Conservation (phyloP, 2,329 filamentous ascomycete genomes). For the Ophiostoma quercus region DNA sequence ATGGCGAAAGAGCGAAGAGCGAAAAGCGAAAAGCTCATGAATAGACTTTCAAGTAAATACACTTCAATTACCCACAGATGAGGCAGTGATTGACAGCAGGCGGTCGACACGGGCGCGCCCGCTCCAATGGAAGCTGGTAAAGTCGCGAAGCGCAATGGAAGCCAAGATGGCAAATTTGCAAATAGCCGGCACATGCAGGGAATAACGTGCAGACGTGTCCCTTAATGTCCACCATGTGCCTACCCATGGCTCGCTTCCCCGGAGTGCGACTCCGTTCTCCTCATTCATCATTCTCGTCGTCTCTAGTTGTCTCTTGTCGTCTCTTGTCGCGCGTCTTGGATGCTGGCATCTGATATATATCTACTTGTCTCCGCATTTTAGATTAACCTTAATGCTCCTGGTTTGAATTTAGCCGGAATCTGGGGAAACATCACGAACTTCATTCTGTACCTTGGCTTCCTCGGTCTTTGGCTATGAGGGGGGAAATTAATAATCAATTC, state of each 20-base stretch:
- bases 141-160: neutral
- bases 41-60: neutral
- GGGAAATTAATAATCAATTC: neutral
- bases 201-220: neutral
- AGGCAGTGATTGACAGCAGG: neutral
- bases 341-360: neutral
- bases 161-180: conserved; percentile 8
- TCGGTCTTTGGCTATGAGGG: neutral
- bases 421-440: neutral
- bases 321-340: neutral
- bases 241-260: neutral
- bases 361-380: conserved; percentile 1
- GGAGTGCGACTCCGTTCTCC: neutral
- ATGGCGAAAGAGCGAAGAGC: neutral
- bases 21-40: neutral
- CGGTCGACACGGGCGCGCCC: neutral
- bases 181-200: neutral
- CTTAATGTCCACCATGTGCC: neutral
- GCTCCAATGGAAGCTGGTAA: neutral
- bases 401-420: conserved; percentile 10
- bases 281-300: neutral
- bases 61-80: neutral
- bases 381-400: conserved; percentile 7
- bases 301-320: neutral
- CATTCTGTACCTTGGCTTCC: neutral